phyloP scores from a whole-genome alignment of 169 alveolate genomes.

The Cryptosporidium ubiquitum region DNA sequence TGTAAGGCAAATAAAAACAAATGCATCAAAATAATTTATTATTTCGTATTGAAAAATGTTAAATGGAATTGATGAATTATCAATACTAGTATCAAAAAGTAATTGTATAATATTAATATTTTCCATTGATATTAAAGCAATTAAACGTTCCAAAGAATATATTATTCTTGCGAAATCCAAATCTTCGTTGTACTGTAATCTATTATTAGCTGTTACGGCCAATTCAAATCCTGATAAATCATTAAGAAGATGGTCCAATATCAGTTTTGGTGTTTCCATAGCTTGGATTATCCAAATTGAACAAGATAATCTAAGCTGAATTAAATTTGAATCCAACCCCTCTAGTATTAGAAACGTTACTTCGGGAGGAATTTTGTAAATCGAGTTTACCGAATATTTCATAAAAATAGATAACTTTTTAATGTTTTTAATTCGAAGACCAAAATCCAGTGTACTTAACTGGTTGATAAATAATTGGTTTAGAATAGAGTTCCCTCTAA shows the following conservation, averaged over 20 bases:
- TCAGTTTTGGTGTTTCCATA: slow-evolving; percentile 33
- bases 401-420: slow-evolving; percentile 40
- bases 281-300: slow-evolving; percentile 58
- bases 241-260: slow-evolving; percentile 46
- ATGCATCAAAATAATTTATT: slow-evolving; percentile 47
- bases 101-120: slow-evolving; percentile 46
- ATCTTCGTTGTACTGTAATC: slow-evolving; percentile 17
- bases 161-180: slow-evolving; percentile 52
- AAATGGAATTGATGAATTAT: not conserved
- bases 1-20: slow-evolving; percentile 6
- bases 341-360: slow-evolving; percentile 55
- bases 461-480: slow-evolving; percentile 49
- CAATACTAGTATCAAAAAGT: slow-evolving; percentile 16
- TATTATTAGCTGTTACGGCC: no score
- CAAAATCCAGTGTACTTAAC: slow-evolving; percentile 23
- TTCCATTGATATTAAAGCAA: slow-evolving; percentile 51
- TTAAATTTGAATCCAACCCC: slow-evolving; percentile 36
- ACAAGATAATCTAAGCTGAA: slow-evolving; percentile 25
- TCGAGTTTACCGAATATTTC: slow-evolving; percentile 3
- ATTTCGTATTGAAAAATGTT: slow-evolving; percentile 4
- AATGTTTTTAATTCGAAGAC: slow-evolving; percentile 20
- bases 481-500: slow-evolving; percentile 25
- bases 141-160: slow-evolving; percentile 32
- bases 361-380: slow-evolving; percentile 39
- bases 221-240: slow-evolving; percentile 13